Conservation (phyloP, 2,329 filamentous ascomycete species). For the Elsinoe necatrix region DNA sequence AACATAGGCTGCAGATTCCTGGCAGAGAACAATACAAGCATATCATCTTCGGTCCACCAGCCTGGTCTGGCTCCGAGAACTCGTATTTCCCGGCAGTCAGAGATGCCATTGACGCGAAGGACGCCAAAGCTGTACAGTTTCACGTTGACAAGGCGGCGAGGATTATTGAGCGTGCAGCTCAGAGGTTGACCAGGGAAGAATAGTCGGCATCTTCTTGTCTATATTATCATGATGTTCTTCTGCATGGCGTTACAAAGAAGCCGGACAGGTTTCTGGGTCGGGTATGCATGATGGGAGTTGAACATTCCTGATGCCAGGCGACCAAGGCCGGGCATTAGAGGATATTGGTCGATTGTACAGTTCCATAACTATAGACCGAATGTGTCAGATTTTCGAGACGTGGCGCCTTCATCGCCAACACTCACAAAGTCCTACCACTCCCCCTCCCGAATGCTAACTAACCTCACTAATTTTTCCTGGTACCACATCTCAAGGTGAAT, state of each 20-base stretch:
- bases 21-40: constrained; percentile 92
- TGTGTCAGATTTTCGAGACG: background rate
- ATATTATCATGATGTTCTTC: background rate
- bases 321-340: background rate
- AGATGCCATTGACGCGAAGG: constrained; percentile 63
- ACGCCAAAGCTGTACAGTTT: constrained; percentile 60
- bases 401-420: background rate
- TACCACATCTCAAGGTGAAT: no score
- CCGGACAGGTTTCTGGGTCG: background rate
- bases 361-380: background rate
- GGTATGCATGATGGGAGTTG: constrained; percentile 2
- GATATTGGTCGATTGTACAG: background rate
- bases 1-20: constrained; percentile 51
- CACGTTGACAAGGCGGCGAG: constrained; percentile 64
- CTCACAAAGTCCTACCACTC: background rate
- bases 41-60: constrained; percentile 74
- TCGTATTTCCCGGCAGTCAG: constrained; percentile 75
- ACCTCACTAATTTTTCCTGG: no score
- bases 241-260: constrained; percentile 6
- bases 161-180: constrained; percentile 56
- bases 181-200: constrained; percentile 33
- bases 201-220: background rate
- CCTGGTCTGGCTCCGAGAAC: constrained; percentile 62
- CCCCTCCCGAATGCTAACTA: background rate
- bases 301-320: background rate